Percentiles rank a stretch among this genome's conserved stretches.
phyloP scores from a whole-genome alignment of 1,139 yeast species.

The Saccharomyces hybrid region DNA sequence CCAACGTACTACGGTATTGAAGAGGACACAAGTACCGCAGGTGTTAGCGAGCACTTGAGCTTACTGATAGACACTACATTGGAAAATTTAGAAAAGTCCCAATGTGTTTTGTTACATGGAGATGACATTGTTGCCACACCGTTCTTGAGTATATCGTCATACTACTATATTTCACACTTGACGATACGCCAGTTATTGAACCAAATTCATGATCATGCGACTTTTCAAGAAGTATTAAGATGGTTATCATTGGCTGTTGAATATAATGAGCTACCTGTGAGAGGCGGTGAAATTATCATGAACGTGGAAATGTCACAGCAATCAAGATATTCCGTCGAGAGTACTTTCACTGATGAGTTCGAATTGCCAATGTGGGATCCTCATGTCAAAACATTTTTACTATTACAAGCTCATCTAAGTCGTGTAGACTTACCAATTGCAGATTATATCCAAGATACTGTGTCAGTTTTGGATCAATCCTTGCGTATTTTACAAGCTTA shows the following conservation, averaged over 20 bases:
- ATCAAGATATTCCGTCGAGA: constrained; percentile 62
- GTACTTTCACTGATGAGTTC: constrained; percentile 33
- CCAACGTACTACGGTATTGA: constrained; percentile 85
- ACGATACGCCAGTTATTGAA: constrained; percentile 66
- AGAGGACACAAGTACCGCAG: constrained; percentile 58
- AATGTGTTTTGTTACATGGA: constrained; percentile 54
- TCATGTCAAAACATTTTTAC: constrained; percentile 79
- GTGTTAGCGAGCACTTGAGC: constrained; percentile 65
- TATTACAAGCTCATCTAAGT: constrained; percentile 81
- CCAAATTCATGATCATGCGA: constrained; percentile 43
- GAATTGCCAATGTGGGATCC: constrained; percentile 87
- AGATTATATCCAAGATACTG: constrained; percentile 89
- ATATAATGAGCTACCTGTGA: constrained; percentile 84
- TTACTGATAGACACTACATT: constrained; percentile 65
- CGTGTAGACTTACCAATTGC: constrained; percentile 85
- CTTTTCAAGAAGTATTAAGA: constrained; percentile 62
- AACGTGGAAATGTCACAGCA: constrained; percentile 83
- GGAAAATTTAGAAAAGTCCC: constrained; percentile 59
- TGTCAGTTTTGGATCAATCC: constrained; percentile 87
- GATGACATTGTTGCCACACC: constrained; percentile 58
- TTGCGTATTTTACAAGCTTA: constrained; percentile 89
- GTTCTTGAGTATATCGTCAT: constrained; percentile 76
- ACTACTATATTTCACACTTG: constrained; percentile 86
- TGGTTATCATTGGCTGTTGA: constrained; percentile 77
- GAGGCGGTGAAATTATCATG: constrained; percentile 92